These are phyloP conservation scores for Marasmius sp. DNA, from an alignment of 1,284 basidiomycete genomes.

Conservation along the genomic window DNA sequence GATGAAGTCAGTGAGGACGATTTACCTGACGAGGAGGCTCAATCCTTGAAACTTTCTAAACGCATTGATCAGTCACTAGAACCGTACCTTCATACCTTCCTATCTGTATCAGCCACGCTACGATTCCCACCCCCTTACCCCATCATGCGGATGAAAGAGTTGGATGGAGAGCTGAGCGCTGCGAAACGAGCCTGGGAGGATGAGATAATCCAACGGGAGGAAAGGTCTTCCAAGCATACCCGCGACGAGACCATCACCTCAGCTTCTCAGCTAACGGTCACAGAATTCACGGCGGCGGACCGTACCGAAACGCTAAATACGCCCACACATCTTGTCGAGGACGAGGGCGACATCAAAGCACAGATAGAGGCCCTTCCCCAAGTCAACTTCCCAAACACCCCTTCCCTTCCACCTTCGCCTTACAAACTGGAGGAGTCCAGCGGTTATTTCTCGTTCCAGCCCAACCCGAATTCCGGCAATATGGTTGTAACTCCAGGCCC, in stretches of 20 bases:
- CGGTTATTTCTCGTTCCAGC: constrained; percentile 32
- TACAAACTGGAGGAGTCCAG: constrained; percentile 35
- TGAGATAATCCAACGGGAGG: constrained; percentile 78
- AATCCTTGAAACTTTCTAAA: constrained; percentile 63
- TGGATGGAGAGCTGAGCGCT: constrained; percentile 72
- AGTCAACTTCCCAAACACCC: constrained; percentile 46
- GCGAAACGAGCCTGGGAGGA: constrained; percentile 81
- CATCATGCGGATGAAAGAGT: constrained; percentile 81
- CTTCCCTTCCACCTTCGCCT: constrained; percentile 30
- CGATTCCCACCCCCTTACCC: constrained; percentile 90
- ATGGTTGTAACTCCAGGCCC: neutral
- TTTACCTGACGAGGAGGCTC: constrained; percentile 67
- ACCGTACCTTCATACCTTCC: constrained; percentile 82
- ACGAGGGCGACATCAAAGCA: constrained; percentile 59
- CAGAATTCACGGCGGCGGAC: constrained; percentile 4
- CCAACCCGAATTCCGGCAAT: neutral
- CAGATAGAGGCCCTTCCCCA: constrained; percentile 69
- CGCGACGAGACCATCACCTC: constrained; percentile 43
- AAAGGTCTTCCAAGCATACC: constrained; percentile 47
- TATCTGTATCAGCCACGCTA: constrained; percentile 88
- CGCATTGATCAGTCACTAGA: constrained; percentile 78
- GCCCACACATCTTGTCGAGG: constrained; percentile 18
- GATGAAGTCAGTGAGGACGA: constrained; percentile 45
- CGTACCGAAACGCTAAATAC: constrained; percentile 3
- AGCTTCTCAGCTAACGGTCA: constrained; percentile 17